Conservation (phyloP, 495 filamentous ascomycete genomes). For the Chaetomium fimeti region DNA sequence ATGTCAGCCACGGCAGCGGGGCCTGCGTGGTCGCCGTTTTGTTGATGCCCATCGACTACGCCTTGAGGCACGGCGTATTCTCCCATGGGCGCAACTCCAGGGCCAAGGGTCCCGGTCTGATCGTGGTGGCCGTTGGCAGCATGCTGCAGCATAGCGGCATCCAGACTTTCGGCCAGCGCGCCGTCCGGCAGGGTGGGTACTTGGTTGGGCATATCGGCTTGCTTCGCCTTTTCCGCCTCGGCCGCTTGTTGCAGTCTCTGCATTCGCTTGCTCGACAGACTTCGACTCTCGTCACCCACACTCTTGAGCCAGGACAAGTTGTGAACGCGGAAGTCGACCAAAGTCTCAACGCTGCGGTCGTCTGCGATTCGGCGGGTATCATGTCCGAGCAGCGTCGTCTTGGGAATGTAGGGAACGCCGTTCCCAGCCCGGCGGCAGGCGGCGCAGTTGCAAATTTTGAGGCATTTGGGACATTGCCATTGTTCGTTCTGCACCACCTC, state of each 20-base stretch:
- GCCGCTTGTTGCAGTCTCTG: constrained; percentile 52
- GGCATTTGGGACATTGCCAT: constrained; percentile 88
- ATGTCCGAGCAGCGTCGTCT: constrained; percentile 78
- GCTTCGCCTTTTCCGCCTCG: constrained; percentile 53
- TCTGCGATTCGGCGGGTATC: constrained; percentile 88
- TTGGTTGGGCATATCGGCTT: constrained; percentile 29
- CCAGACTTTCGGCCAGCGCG: constrained; percentile 35
- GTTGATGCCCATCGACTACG: constrained; percentile 9
- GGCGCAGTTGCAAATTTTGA: constrained; percentile 78
- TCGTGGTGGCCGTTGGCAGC: constrained; percentile 38
- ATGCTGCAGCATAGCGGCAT: constrained; percentile 37
- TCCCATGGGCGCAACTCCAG: constrained; percentile 12
- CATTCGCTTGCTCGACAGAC: constrained; percentile 51
- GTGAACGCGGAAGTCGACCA: constrained; percentile 80
- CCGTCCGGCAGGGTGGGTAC: constrained; percentile 33
- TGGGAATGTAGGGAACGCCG: constrained; percentile 70
- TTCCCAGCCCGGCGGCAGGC: constrained; percentile 58
- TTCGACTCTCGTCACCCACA: constrained; percentile 50
- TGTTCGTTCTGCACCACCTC: constrained; percentile 69
- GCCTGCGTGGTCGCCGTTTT: constrained; percentile 14
- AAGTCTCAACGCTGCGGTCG: constrained; percentile 77
- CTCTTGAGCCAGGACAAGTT: constrained; percentile 74
- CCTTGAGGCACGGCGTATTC: constrained; percentile 10
- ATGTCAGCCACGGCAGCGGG: constrained; percentile 33
- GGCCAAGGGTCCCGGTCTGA: constrained; percentile 30